phyloP scores from a whole-genome alignment of 73 alveolate species.

The Paramecium pentaurelia region DNA sequence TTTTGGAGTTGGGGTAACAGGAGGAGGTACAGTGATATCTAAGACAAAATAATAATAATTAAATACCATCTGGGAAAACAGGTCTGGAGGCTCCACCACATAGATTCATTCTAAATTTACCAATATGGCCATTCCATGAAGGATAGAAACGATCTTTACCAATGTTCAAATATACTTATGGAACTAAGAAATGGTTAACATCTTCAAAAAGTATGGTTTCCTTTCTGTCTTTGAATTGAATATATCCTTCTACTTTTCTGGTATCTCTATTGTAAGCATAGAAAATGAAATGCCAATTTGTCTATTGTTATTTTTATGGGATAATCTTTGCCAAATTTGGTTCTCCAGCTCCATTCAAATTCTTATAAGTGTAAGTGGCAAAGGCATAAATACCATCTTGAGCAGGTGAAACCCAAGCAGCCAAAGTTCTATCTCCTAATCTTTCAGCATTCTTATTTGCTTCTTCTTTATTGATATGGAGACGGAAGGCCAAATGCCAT shows the following conservation, averaged over 20 bases:
- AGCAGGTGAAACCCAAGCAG: slow-evolving; percentile 42
- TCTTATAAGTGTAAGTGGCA: slow-evolving; percentile 15
- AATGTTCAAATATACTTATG: background rate
- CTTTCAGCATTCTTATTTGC: slow-evolving; percentile 13
- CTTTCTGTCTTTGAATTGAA: slow-evolving; percentile 34
- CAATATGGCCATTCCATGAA: slow-evolving; percentile 44
- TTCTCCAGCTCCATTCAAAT: slow-evolving; percentile 42
- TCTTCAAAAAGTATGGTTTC: background rate
- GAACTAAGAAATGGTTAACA: background rate
- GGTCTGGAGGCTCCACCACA: slow-evolving; percentile 47
- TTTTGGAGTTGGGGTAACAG: slow-evolving; percentile 41
- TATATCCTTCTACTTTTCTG: background rate
- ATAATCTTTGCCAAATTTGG: background rate
- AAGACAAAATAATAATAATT: background rate
- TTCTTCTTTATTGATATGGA: slow-evolving; percentile 26
- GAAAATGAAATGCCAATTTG: slow-evolving; percentile 12
- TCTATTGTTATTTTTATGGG: background rate
- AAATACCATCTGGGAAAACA: background rate
- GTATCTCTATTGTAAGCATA: background rate
- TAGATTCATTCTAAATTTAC: slow-evolving; percentile 28
- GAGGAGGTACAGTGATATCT: slow-evolving; percentile 19
- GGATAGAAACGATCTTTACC: slow-evolving; percentile 54
- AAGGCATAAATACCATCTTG: slow-evolving; percentile 35
- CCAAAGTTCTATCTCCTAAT: slow-evolving; percentile 50
- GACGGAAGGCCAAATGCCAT: slow-evolving; percentile 48